Conservation (phyloP, 2,329 filamentous ascomycete genomes). For the Aspergillus fijiensis region DNA sequence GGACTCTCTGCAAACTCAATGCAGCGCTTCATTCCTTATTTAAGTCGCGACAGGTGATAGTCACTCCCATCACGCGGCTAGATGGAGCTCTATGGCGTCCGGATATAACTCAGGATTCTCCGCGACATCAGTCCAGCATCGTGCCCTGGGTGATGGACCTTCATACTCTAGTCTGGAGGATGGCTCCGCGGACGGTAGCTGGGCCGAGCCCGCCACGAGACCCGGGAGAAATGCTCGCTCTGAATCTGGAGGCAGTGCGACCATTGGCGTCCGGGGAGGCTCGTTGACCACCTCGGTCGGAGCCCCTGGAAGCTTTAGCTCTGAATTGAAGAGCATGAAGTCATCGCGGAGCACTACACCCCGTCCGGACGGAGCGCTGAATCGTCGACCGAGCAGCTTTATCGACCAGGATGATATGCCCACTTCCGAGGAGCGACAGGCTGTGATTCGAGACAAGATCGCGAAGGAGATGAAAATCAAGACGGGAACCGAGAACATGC, state of each 20-base stretch:
- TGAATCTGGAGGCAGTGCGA: conserved; percentile 58
- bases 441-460: conserved; percentile 75
- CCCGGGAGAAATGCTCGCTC: conserved; percentile 49
- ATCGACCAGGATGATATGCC: conserved; percentile 62
- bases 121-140: conserved; percentile 43
- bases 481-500: conserved; percentile 93
- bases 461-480: conserved; percentile 98
- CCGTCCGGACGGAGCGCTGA: conserved; percentile 57
- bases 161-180: conserved; percentile 42
- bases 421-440: conserved; percentile 70
- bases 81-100: conserved; percentile 49
- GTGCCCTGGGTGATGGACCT: conserved; percentile 37
- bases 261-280: conserved; percentile 63
- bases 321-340: conserved; percentile 72
- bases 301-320: conserved; percentile 81
- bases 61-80: conserved; percentile 34
- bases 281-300: conserved; percentile 70
- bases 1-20: conserved; percentile 26
- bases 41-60: conserved; percentile 37
- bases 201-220: conserved; percentile 34
- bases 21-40: conserved; percentile 26
- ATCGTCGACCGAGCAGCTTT: conserved; percentile 43
- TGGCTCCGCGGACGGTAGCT: conserved; percentile 40
- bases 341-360: conserved; percentile 62
- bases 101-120: conserved; percentile 44